Evolutionary conservation across 352 stramenopile genomes (phyloP).

Genomic region (Phytophthora lateralis): DNA sequence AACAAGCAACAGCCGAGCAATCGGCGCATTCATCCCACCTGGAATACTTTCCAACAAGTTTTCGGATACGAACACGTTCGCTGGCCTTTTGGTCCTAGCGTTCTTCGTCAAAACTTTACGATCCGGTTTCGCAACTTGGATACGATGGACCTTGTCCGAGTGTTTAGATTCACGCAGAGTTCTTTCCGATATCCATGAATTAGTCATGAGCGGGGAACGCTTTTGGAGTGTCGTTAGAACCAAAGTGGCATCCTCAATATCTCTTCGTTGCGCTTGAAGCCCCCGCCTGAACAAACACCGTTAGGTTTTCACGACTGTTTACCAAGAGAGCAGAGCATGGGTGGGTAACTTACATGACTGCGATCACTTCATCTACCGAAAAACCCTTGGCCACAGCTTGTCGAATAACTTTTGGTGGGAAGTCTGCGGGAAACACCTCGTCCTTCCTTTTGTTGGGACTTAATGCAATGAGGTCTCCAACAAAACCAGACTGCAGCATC

Average conservation of each 20-base stretch:
- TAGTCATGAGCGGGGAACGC: constrained; percentile 57
- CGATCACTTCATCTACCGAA: constrained; percentile 45
- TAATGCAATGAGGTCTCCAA: constrained; percentile 49
- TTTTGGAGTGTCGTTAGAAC: constrained; percentile 51
- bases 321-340: not conserved
- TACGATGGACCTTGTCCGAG: not conserved
- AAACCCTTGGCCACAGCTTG: constrained; percentile 61
- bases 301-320: not conserved
- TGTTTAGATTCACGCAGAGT: constrained; percentile 25
- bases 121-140: not conserved
- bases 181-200: constrained; percentile 56
- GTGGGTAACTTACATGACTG: constrained; percentile 52
- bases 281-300: constrained; percentile 41
- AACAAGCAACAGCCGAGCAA: constrained; percentile 52
- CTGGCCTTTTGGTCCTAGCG: not conserved
- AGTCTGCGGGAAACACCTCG: constrained; percentile 58
- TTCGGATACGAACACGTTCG: constrained; percentile 34
- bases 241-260: constrained; percentile 39
- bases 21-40: constrained; percentile 51
- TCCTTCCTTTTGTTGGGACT: constrained; percentile 50
- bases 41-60: constrained; percentile 65
- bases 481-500: constrained; percentile 47
- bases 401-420: constrained; percentile 54
- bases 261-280: constrained; percentile 52
- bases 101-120: constrained; percentile 4